Conservation (phyloP, 2,329 filamentous ascomycete species). For the Sporothrix brunneoviolacea region DNA sequence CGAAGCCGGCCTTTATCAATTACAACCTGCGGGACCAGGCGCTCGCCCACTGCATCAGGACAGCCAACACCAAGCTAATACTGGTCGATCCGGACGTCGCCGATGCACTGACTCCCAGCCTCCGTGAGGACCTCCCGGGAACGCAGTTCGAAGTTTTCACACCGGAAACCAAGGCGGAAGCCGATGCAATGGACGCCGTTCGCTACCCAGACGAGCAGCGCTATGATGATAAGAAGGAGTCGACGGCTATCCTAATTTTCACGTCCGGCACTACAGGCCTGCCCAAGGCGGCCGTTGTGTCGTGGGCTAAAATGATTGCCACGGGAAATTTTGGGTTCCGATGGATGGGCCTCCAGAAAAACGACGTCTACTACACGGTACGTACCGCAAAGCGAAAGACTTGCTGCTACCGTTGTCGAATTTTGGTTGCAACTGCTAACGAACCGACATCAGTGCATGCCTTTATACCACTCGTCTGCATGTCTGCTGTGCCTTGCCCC, state of each 20-base stretch:
- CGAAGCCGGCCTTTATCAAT: constrained; percentile 79
- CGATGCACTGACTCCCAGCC: constrained; percentile 50
- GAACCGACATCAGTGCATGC: too few relatives aligned
- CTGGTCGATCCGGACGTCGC: constrained; percentile 59
- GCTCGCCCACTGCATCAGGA: constrained; percentile 65
- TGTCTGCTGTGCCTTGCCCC: constrained; percentile 61
- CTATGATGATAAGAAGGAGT: constrained; percentile 40
- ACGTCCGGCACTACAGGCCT: constrained; percentile 81
- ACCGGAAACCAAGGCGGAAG: constrained; percentile 48
- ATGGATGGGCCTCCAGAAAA: constrained; percentile 51
- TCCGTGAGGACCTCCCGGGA: constrained; percentile 41
- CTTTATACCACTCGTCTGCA: constrained; percentile 80
- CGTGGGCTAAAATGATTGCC: constrained; percentile 59
- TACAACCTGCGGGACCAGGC: constrained; percentile 70
- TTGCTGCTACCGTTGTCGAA: too few relatives aligned
- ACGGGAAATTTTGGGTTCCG: constrained; percentile 45
- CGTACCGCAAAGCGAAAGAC: constrained; percentile 21
- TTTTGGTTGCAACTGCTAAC: too few relatives aligned
- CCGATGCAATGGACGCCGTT: constrained; percentile 42
- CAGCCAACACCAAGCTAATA: constrained; percentile 59
- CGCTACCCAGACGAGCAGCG: constrained; percentile 54
- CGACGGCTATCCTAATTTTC: constrained; percentile 71
- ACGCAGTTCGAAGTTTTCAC: constrained; percentile 59
- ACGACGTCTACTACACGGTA: constrained; percentile 71
- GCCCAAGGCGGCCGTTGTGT: constrained; percentile 71